Evolutionary conservation across 495 filamentous ascomycete species (phyloP), one percentile per base, ranked within the genome.

Genomic region (Daldinia concentrica): DNA sequence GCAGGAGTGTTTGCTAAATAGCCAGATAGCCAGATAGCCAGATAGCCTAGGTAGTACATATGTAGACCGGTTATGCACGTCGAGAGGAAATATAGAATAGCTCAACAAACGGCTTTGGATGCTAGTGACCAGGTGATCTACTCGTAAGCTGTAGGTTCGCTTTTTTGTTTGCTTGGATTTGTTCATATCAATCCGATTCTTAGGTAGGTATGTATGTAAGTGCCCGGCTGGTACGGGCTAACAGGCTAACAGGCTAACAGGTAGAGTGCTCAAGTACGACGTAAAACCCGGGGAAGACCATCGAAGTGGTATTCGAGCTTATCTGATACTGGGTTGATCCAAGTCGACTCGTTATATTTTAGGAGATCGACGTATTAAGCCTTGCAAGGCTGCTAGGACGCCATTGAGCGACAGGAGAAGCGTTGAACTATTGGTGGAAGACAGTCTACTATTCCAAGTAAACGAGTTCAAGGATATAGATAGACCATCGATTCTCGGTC

Each of bases 301-400:
- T 55, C 8, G 54, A 43, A 19, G 43, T 30, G 55, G 51, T 36
- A 59, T 37, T 27, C 6, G 27, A 64, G 26, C 27, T n/a, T 58
- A 26, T 39, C 34, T 64, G 14, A 17, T 57, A 30, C 54, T 57
- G 15, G 67, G 60, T 62, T 58, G 7, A 62, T 41, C 62, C 41
- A 62, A 30, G 57, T 62, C 34, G 24, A 26, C 30, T 63, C 56
- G 62, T 34, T 56, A 65, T 65, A 56, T 17, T 50, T 37, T 37
- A 37, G 34, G 62, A 57, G 68, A 70, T 70, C 68, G 68, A 62
- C 68, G 48, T 41, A 48, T 65, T 30, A 65, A 70, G 48, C 27
- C n/a, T 60, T 6, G 26, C 52, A 27, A 29, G 50, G 24, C 50
- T 54, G 26, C 6, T 24, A 39, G 56, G 45, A 55, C 32, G 45